These are phyloP conservation scores for Cicer bijugum DNA, from an alignment of 306 rosid genomes.

Conservation along the genomic window DNA sequence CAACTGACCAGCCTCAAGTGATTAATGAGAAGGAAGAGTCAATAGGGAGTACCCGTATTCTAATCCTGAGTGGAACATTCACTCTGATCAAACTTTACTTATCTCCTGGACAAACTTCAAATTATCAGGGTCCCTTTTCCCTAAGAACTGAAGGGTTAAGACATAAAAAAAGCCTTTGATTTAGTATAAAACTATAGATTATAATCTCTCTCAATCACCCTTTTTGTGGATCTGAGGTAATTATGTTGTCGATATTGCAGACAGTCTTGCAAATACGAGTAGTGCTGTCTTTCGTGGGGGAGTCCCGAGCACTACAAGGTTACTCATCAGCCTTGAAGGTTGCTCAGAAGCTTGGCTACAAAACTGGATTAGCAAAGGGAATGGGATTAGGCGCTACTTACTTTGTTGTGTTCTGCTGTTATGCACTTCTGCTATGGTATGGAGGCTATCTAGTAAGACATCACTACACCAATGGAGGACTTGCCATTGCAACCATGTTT, in stretches of 20 bases:
- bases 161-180: background rate
- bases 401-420: constrained; percentile 95
- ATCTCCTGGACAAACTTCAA: too few relatives aligned
- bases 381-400: constrained; percentile 96
- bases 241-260: constrained; percentile 55
- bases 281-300: constrained; percentile 82
- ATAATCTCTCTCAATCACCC: background rate
- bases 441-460: constrained; percentile 96
- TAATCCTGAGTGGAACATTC: background rate
- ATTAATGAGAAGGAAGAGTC: too few relatives aligned
- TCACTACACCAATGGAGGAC: constrained; percentile 92
- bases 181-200: background rate
- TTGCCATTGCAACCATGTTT: constrained; percentile 97
- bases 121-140: too few relatives aligned
- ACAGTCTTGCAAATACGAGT: constrained; percentile 91
- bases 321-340: constrained; percentile 80
- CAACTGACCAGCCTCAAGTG: too few relatives aligned
- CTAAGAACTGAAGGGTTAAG: too few relatives aligned
- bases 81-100: background rate
- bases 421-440: constrained; percentile 96
- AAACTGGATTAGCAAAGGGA: constrained; percentile 88
- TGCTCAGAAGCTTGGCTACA: constrained; percentile 85
- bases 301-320: constrained; percentile 67
- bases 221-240: constrained; percentile 45
- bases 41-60: background rate